These are phyloP conservation scores for Harringtonia aguacate DNA, from an alignment of 2,329 filamentous ascomycete species.

Conservation along the genomic window DNA sequence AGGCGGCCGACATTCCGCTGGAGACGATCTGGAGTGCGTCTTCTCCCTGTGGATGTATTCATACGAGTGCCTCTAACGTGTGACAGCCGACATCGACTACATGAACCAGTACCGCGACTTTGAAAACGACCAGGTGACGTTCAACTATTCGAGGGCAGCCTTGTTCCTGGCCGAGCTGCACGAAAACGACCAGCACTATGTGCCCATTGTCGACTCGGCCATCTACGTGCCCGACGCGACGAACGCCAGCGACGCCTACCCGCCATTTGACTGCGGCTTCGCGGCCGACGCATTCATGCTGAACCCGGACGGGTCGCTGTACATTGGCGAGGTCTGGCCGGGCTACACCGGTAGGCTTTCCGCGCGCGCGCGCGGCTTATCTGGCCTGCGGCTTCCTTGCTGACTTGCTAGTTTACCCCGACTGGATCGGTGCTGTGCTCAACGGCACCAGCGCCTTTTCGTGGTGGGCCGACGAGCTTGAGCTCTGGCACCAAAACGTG, in stretches of 20 bases:
- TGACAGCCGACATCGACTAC: slow-evolving; percentile 56
- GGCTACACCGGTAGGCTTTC: slow-evolving; percentile 39
- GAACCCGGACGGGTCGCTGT: slow-evolving; percentile 44
- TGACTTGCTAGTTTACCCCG: slow-evolving; percentile 51
- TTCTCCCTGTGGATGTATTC: no score
- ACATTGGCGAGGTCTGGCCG: slow-evolving; percentile 61
- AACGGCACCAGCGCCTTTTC: slow-evolving; percentile 44
- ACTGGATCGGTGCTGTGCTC: slow-evolving; percentile 48
- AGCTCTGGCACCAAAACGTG: slow-evolving; percentile 23
- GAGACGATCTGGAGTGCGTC: slow-evolving; percentile 54
- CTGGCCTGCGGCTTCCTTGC: no score
- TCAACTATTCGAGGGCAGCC: slow-evolving; percentile 44
- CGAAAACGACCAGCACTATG: slow-evolving; percentile 53
- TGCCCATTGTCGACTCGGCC: slow-evolving; percentile 65
- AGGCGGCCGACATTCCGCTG: slow-evolving; percentile 52
- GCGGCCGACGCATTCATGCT: slow-evolving; percentile 43
- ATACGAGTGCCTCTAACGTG: no score
- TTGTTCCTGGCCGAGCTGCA: slow-evolving; percentile 54
- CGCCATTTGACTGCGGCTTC: slow-evolving; percentile 50
- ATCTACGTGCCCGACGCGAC: slow-evolving; percentile 58
- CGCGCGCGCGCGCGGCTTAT: no score
- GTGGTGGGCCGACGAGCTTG: slow-evolving; percentile 55
- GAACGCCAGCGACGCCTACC: slow-evolving; percentile 57
- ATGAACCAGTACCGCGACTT: slow-evolving; percentile 54
- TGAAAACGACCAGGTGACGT: slow-evolving; percentile 48